phyloP scores from a whole-genome alignment of 345 rosid species.

The Dipteronia dyeriana region DNA sequence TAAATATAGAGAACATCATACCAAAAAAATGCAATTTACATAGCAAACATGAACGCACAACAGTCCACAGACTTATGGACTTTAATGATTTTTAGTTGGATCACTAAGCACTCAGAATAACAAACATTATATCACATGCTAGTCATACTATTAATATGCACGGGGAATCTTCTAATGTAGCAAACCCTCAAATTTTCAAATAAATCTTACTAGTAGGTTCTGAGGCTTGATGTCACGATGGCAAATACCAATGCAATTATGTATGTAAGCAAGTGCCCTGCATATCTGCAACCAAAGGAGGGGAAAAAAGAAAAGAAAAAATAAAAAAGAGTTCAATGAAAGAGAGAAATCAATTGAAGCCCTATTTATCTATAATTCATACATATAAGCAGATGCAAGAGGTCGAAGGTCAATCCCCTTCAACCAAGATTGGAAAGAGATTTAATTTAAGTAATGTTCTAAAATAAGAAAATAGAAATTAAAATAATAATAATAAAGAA shows the following conservation, averaged over 20 bases:
- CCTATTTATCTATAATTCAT: not conserved
- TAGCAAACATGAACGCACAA: conserved; percentile 14
- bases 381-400: no score
- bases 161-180: conserved; percentile 3
- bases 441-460: not conserved
- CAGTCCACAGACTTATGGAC: not conserved
- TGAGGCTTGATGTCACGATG: conserved; percentile 99
- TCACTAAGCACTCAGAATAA: conserved; percentile 2
- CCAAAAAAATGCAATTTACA: not conserved
- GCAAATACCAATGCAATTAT: conserved; percentile 84
- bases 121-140: not conserved
- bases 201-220: conserved; percentile 68
- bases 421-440: not conserved
- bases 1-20: not conserved
- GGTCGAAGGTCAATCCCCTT: not conserved
- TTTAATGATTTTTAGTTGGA: not conserved
- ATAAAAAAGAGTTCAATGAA: not conserved
- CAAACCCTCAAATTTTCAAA: conserved; percentile 4
- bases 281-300: conserved; percentile 66
- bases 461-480: not conserved
- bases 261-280: conserved; percentile 92
- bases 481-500: not conserved
- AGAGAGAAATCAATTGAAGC: conserved; percentile 6
- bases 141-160: not conserved
- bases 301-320: not conserved